phyloP scores from a whole-genome alignment of 257 asterid genomes.

The Nicotiana noctiflora region DNA sequence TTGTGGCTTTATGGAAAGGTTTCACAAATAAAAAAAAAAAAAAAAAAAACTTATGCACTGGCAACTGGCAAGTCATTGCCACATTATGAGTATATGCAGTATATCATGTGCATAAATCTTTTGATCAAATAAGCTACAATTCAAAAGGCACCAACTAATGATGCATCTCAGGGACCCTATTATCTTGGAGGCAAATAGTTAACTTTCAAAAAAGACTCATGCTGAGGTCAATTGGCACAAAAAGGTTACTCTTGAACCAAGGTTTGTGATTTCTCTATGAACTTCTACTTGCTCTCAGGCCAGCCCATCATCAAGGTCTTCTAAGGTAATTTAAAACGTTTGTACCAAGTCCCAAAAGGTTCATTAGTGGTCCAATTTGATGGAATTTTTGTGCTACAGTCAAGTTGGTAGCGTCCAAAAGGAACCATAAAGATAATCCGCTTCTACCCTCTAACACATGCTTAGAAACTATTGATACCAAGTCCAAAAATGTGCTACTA shows the following conservation, averaged over 20 bases:
- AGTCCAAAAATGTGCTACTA: neutral
- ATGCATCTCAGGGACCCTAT: neutral
- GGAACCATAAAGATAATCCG: neutral
- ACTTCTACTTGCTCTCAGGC: neutral
- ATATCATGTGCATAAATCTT: constrained; percentile 2
- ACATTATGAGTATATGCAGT: neutral
- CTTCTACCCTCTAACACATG: neutral
- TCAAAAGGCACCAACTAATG: neutral
- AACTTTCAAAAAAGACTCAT: neutral
- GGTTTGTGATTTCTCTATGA: neutral
- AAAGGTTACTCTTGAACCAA: neutral
- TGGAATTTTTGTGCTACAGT: neutral
- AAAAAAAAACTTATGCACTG: neutral
- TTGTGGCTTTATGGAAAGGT: neutral
- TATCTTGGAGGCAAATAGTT: neutral
- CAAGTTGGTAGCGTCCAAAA: neutral
- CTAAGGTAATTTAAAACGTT: neutral
- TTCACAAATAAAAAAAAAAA: neutral
- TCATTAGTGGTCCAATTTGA: neutral
- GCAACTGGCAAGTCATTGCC: too few relatives aligned
- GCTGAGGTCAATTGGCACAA: neutral
- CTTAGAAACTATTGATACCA: neutral
- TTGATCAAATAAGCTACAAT: neutral
- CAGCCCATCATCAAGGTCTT: neutral
- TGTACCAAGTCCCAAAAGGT: neutral